Conservation (phyloP, 441 rosid genomes). For the Pelargonium fulgidum region DNA sequence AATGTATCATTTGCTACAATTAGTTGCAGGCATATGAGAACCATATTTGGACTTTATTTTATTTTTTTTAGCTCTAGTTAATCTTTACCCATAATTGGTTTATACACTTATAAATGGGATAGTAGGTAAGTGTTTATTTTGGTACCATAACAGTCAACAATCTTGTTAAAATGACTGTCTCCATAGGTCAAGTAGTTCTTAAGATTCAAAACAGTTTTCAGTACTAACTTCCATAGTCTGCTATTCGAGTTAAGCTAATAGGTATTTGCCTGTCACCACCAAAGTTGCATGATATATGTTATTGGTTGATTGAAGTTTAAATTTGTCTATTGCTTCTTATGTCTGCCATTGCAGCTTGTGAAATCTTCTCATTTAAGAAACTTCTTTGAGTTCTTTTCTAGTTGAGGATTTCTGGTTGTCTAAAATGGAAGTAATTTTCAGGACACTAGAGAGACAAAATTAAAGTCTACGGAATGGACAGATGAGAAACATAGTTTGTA, state of each 20-base stretch:
- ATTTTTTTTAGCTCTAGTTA: not conserved
- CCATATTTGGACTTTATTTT: not conserved
- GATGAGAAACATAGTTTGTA: constrained; percentile 29
- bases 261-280: not conserved
- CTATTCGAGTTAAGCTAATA: not conserved
- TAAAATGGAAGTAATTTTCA: constrained; percentile 22
- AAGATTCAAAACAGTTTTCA: not conserved
- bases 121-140: not conserved
- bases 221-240: not conserved
- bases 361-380: too few relatives aligned
- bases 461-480: constrained; percentile 26
- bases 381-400: not conserved
- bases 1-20: not conserved
- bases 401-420: constrained; percentile 15
- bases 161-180: not conserved
- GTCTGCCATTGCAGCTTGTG: not conserved
- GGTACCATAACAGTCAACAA: not conserved
- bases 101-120: not conserved
- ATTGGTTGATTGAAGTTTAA: not conserved
- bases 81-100: not conserved
- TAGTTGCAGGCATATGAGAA: not conserved
- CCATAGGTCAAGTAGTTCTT: too few relatives aligned
- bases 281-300: not conserved
- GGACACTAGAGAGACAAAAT: constrained; percentile 29
- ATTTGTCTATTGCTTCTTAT: not conserved